Percentiles rank a stretch among this genome's conserved stretches.
phyloP scores from a whole-genome alignment of 2,329 filamentous ascomycete species.

The Fulvia fulva region DNA sequence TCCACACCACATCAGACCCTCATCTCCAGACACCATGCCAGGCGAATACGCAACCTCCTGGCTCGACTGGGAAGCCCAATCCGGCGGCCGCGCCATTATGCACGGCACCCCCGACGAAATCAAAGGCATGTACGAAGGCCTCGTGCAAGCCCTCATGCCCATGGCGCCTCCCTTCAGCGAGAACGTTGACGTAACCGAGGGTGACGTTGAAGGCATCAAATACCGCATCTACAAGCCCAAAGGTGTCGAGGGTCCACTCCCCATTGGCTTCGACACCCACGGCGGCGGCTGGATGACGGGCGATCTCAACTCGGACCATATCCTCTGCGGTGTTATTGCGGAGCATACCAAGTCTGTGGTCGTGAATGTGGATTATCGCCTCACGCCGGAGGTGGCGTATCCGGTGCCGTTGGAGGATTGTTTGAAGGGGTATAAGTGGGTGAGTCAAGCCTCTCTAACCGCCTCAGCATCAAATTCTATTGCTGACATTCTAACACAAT shows the following conservation, averaged over 20 bases:
- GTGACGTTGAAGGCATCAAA: constrained; percentile 22
- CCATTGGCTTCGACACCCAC: constrained; percentile 21
- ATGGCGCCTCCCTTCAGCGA: constrained; percentile 19
- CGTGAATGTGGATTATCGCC: constrained; percentile 42
- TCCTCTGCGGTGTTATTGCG: constrained; percentile 21
- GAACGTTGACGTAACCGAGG: constrained; percentile 21
- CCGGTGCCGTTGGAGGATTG: constrained; percentile 43
- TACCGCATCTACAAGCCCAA: constrained; percentile 24
- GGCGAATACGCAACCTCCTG: constrained; percentile 22
- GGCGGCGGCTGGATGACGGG: constrained; percentile 27
- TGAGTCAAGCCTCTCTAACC: constrained; percentile 11
- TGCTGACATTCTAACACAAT: neutral
- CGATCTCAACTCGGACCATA: constrained; percentile 23
- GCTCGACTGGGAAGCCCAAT: constrained; percentile 21
- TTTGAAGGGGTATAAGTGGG: constrained; percentile 37
- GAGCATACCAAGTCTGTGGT: constrained; percentile 23
- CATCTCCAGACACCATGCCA: constrained; percentile 6
- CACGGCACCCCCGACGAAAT: constrained; percentile 23
- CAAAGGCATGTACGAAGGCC: constrained; percentile 17
- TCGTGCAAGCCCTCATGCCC: constrained; percentile 16
- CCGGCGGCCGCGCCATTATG: constrained; percentile 21
- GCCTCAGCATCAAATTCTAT: no score
- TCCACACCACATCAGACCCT: neutral
- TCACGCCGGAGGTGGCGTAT: constrained; percentile 45
- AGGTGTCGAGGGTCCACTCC: constrained; percentile 15